Evolutionary conservation across 345 rosid species (phyloP), one percentile per base, ranked within the genome.

Genomic region (Acer saccharum): DNA sequence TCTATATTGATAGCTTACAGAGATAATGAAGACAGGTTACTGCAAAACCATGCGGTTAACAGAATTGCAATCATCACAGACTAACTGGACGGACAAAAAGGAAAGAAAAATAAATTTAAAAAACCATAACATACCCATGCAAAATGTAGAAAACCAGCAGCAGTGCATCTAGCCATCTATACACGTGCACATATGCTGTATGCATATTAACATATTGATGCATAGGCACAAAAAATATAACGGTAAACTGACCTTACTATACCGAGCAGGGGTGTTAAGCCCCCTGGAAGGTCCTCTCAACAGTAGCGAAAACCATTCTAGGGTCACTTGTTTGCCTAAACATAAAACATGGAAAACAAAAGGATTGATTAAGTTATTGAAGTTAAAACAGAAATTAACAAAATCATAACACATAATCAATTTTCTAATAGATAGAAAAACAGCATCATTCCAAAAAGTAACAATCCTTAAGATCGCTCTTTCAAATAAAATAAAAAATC

Each of bases 191-290:
- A 7, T 23, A 63, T 18, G 63, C 27, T 46, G 50, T 21, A 27
- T 20, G 25, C 50, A n/a, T 6, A 39, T 5, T 23, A 52, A 62
- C 13, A 10, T 25, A 58, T 35, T 11, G 54, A 74, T 61, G 10
- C 12, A 60, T 64, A 62, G 64, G 16, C 50, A 20, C 65, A 73
- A 8, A 65, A 76, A n/a, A 44, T 11, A 25, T 57, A 62, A 68
- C 64, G 50, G 39, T 66, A 52, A 65, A 79, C 89, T 85, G 74
- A 88, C 98, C 97, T 95, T 93, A 83, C 86, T 88, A 83, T 90
- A 69, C 98, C 98, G 58, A 95, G 97, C 98, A 95, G 92, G 17
- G 98, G 97, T 29, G 98, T 94, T 81, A 93, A 84, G 73, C 92
- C 86, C 71, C 98, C 98, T 0, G 91, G 92, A 81, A 87, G 74